phyloP scores from a whole-genome alignment of 495 filamentous ascomycete species.

The Elasticomyces elasticus region DNA sequence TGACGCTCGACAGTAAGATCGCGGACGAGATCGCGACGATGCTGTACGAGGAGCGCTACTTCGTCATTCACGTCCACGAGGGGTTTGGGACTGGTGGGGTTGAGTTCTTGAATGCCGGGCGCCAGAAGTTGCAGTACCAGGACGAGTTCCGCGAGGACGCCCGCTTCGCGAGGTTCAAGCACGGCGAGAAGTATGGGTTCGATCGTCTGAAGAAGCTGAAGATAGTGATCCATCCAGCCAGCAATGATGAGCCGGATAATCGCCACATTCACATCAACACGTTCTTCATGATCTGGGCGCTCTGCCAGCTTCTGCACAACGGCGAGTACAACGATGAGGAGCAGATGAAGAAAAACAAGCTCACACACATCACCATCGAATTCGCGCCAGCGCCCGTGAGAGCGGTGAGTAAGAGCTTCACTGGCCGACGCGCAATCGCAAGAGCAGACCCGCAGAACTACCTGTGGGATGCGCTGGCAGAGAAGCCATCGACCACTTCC shows the following conservation, averaged over 20 bases:
- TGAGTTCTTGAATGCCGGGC: conserved; percentile 15
- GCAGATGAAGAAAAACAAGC: conserved; percentile 2
- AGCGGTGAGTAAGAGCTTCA: not conserved
- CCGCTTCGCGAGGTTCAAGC: conserved; percentile 11
- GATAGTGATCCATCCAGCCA: conserved; percentile 10
- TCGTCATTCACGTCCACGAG: conserved; percentile 18
- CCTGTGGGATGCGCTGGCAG: conserved; percentile 10
- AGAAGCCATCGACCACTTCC: conserved; percentile 6
- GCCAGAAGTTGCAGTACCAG: conserved; percentile 15
- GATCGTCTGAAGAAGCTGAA: conserved; percentile 15
- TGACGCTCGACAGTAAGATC: conserved; percentile 15
- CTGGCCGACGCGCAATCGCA: not conserved
- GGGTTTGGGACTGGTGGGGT: conserved; percentile 14
- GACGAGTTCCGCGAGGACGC: conserved; percentile 1
- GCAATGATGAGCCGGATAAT: not conserved
- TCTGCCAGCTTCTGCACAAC: conserved; percentile 8
- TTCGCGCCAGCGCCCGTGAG: not conserved
- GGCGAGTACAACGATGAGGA: no score
- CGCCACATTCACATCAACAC: conserved; percentile 14
- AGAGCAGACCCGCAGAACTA: conserved; percentile 3
- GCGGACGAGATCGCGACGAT: conserved; percentile 2
- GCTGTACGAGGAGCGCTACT: conserved; percentile 19
- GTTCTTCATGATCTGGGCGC: conserved; percentile 16
- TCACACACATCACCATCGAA: conserved; percentile 5
- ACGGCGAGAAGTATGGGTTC: conserved; percentile 13